Conservation (phyloP, 2,329 filamentous ascomycete genomes). For the Scedosporium apiospermum region DNA sequence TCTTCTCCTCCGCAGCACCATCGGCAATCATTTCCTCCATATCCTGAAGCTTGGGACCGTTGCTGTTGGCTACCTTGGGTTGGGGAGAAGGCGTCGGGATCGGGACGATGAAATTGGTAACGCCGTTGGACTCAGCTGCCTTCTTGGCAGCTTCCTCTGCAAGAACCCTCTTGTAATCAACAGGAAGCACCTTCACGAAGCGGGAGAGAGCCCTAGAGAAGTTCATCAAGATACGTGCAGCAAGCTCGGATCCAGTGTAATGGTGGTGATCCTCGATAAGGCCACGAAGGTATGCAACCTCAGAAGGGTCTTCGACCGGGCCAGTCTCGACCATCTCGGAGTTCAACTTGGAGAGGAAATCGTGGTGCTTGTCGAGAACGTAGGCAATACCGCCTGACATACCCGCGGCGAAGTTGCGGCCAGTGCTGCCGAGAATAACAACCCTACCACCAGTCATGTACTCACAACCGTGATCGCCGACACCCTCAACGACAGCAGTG, state of each 20-base stretch:
- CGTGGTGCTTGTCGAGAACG: slow-evolving; percentile 77
- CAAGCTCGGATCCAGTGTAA: slow-evolving; percentile 92
- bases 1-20: slow-evolving; percentile 59
- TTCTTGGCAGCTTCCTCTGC: slow-evolving; percentile 72
- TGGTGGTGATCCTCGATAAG: slow-evolving; percentile 96
- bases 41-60: slow-evolving; percentile 62
- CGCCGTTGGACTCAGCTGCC: slow-evolving; percentile 71
- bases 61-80: slow-evolving; percentile 57
- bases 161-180: slow-evolving; percentile 92
- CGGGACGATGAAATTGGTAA: slow-evolving; percentile 16
- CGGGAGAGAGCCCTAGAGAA: slow-evolving; percentile 84
- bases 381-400: slow-evolving; percentile 99
- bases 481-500: slow-evolving; percentile 89
- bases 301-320: slow-evolving; percentile 70
- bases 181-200: slow-evolving; percentile 88
- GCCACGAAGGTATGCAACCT: slow-evolving; percentile 83
- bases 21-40: slow-evolving; percentile 89
- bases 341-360: slow-evolving; percentile 91
- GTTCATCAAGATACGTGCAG: slow-evolving; percentile 86
- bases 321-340: slow-evolving; percentile 94
- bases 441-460: slow-evolving; percentile 98
- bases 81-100: slow-evolving; percentile 19
- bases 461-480: slow-evolving; percentile 94
- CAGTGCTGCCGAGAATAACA: slow-evolving; percentile 76
- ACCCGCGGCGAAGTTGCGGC: slow-evolving; percentile 94